Evolutionary conservation across 805 yeast genomes (phyloP).

Genomic region (Ogataea sp.): DNA sequence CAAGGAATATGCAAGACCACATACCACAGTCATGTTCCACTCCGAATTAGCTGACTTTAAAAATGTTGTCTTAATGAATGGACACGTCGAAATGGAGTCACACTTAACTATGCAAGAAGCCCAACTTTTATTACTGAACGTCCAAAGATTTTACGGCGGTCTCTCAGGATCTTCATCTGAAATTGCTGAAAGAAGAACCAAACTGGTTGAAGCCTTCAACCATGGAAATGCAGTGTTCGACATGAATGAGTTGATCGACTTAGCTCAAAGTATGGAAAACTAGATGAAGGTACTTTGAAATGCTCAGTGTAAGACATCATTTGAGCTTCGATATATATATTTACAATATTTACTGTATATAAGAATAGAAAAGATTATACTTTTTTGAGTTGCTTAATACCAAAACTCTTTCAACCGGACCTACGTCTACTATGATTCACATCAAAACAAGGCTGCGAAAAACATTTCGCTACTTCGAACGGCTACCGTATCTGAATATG

Average conservation of each 20-base stretch:
- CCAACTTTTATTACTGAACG: conserved; percentile 63
- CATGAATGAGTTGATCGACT: conserved; percentile 58
- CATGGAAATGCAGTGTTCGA: conserved; percentile 58
- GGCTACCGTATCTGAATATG: too few species aligned
- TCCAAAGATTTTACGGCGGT: conserved; percentile 82
- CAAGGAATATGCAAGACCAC: conserved; percentile 89
- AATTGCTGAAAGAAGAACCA: conserved; percentile 37
- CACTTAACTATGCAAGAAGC: conserved; percentile 66
- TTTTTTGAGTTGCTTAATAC: too few species aligned
- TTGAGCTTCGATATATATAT: too few species aligned
- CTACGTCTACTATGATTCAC: too few species aligned
- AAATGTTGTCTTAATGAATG: conserved; percentile 75
- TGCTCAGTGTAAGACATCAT: too few species aligned
- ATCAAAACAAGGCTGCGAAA: too few species aligned
- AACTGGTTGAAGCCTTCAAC: conserved; percentile 61
- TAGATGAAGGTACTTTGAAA: not conserved
- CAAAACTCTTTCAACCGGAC: too few species aligned
- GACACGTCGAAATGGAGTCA: conserved; percentile 66
- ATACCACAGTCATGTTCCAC: conserved; percentile 85
- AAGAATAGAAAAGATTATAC: too few species aligned
- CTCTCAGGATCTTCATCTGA: conserved; percentile 36
- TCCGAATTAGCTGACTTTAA: conserved; percentile 58
- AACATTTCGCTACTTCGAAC: too few species aligned
- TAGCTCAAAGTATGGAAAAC: conserved; percentile 65
- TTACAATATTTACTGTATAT: too few species aligned